Percentiles rank a stretch among this genome's conserved stretches.
These are phyloP conservation scores for Fraxinus greggii DNA, from an alignment of 305 asterid species.

Conservation along the genomic window DNA sequence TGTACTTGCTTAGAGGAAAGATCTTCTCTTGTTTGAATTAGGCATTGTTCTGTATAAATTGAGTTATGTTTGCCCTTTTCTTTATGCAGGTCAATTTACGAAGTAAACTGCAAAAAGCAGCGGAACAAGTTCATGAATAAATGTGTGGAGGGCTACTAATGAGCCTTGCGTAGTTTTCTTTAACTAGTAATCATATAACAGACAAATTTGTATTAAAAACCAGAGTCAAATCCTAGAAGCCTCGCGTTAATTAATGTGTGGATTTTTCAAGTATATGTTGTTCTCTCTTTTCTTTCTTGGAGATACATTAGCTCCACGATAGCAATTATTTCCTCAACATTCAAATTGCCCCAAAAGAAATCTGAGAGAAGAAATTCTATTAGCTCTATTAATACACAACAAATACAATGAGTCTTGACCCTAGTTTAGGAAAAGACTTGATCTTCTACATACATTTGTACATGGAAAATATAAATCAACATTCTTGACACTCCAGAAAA, in stretches of 20 bases:
- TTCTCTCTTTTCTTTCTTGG: not conserved
- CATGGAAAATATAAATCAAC: not conserved
- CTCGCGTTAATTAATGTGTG: not conserved
- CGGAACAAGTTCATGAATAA: not conserved
- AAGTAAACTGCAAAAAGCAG: not conserved
- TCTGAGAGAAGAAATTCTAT: not conserved
- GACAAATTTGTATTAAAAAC: not conserved
- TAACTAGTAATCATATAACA: not conserved
- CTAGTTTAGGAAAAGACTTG: not conserved
- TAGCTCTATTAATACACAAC: not conserved
- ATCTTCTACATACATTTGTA: not conserved
- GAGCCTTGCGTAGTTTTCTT: not conserved
- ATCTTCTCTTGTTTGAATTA: not conserved
- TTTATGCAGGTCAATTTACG: constrained; percentile 1
- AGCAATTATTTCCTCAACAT: not conserved
- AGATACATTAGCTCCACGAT: not conserved
- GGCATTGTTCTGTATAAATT: not conserved
- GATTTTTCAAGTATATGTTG: not conserved
- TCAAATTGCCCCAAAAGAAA: not conserved
- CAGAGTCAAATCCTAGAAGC: not conserved
- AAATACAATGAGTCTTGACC: not conserved
- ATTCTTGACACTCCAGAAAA: not conserved
- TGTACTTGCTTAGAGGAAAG: not conserved
- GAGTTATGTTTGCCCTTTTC: not conserved
- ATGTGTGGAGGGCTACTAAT: not conserved